These are phyloP conservation scores for Tricladium varicosporioides DNA, from an alignment of 2,329 filamentous ascomycete species.

Conservation along the genomic window DNA sequence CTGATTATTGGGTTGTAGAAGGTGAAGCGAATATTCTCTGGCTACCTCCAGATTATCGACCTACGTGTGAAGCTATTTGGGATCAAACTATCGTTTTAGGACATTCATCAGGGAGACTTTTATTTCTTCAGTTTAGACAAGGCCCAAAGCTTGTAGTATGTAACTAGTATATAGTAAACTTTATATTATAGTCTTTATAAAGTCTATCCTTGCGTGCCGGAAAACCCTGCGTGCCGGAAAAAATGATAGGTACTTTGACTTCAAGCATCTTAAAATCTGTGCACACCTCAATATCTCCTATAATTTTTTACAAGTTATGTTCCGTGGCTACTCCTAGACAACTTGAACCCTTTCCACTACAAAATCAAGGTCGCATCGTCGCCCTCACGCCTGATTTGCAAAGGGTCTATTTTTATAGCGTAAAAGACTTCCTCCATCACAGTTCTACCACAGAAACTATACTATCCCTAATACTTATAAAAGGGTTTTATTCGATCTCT, in stretches of 20 bases:
- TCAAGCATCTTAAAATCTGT: neutral
- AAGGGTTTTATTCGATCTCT: neutral
- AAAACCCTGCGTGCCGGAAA: neutral
- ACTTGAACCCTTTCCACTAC: constrained; percentile 1
- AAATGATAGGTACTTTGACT: neutral
- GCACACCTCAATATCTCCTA: neutral
- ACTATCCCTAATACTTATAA: neutral
- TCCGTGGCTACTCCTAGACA: constrained; percentile 1
- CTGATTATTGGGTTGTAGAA: too few relatives aligned
- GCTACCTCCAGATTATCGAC: too few relatives aligned
- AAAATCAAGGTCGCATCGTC: neutral
- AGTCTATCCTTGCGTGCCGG: too few relatives aligned
- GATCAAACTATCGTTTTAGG: too few relatives aligned
- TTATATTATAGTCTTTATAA: too few relatives aligned
- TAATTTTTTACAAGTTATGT: constrained; percentile 12
- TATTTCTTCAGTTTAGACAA: too few relatives aligned
- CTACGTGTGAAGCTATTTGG: too few relatives aligned
- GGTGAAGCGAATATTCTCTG: too few relatives aligned
- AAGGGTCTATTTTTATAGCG: constrained; percentile 4
- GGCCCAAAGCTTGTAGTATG: too few relatives aligned
- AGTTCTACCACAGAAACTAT: neutral
- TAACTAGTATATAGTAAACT: too few relatives aligned
- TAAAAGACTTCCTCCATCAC: constrained; percentile 4
- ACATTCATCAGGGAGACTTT: too few relatives aligned
- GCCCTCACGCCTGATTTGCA: neutral